Conservation (phyloP, 192 early-diverging fungal genomes). For the Entophlyctis luteolus region DNA sequence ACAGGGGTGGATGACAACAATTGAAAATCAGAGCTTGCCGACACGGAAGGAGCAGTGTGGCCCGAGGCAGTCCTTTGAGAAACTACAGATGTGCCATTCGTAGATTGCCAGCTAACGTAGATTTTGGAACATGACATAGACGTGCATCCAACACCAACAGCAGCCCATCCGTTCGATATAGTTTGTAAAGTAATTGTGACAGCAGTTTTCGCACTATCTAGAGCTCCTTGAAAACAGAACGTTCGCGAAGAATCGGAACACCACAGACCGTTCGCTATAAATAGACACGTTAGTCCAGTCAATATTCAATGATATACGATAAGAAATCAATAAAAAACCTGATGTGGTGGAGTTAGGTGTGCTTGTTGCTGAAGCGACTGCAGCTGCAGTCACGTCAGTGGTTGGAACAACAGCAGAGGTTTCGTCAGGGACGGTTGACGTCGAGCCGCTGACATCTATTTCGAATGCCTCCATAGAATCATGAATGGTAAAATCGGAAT, state of each 20-base stretch:
- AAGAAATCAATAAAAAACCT: not conserved
- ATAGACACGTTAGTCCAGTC: too few relatives aligned
- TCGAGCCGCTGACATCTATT: not conserved
- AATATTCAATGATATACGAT: too few relatives aligned
- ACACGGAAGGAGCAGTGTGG: constrained; percentile 7
- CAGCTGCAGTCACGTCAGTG: not conserved
- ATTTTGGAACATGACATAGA: constrained; percentile 29
- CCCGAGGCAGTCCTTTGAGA: constrained; percentile 24
- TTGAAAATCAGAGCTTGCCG: constrained; percentile 4
- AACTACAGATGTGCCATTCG: constrained; percentile 24
- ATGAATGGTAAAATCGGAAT: constrained; percentile 1
- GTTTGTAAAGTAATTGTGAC: constrained; percentile 10
- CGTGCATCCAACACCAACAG: constrained; percentile 26
- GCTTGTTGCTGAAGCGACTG: not conserved
- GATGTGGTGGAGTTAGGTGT: not conserved
- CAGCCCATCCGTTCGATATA: constrained; percentile 17
- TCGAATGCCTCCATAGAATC: not conserved
- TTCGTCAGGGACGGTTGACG: not conserved
- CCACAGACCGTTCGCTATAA: not conserved
- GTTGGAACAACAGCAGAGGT: not conserved
- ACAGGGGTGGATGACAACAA: not conserved
- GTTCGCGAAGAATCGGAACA: not conserved
- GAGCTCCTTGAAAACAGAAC: constrained; percentile 10
- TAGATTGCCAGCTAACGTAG: constrained; percentile 28
- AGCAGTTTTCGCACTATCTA: not conserved